Base-by-base conservation (phyloP, 2,329 filamentous ascomycete species). In the Colletotrichum melonis region DNA sequence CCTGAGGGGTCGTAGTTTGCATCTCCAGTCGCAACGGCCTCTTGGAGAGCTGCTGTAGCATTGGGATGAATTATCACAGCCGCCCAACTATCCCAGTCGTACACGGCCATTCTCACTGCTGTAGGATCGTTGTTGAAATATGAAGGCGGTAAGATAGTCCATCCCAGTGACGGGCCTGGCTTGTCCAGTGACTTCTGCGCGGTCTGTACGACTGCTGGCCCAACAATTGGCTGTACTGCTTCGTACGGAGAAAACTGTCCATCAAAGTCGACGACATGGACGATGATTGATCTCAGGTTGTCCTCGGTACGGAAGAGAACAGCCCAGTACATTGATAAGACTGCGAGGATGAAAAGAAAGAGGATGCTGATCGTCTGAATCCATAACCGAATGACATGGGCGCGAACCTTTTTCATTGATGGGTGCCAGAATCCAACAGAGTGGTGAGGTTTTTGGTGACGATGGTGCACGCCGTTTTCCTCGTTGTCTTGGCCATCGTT, bases 241-340 rank as follows among this genome's bases (percentile, higher is more conserved):
- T 82, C 83, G 75, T 88, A 91, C 1, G 89, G 89, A 1, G 87
- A 82, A 3, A 85, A 78, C 58, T 85, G 84, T 4, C 87, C 88
- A 78, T 93, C 91, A 75, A 92, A 92, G 78, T 92, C 89, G 32
- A 93, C 90, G 2, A 92, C 86, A 73, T 88, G 87, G 9, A 93
- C 84, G 3, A 83, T 84, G 8, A 92, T 79, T 0, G 82, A 80
- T 3, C 80, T 81, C 22, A 88, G 80, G 65, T 88, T 90, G 57
- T 82, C 76, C 12, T 90, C 83, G 0, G 88, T 84, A 16, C 84
- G 77, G 77, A 84, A 89, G 24, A 92, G 86, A 0, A 87, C 86
- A 0, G 82, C 90, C 90, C 90, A 93, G 80, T 90, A 92, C 3
- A 92, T 80, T 0, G 88, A 91, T 0, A 93, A 78, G 4, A 91